Conservation (phyloP, 2,329 filamentous ascomycete genomes). For the Microdochium paspali region DNA sequence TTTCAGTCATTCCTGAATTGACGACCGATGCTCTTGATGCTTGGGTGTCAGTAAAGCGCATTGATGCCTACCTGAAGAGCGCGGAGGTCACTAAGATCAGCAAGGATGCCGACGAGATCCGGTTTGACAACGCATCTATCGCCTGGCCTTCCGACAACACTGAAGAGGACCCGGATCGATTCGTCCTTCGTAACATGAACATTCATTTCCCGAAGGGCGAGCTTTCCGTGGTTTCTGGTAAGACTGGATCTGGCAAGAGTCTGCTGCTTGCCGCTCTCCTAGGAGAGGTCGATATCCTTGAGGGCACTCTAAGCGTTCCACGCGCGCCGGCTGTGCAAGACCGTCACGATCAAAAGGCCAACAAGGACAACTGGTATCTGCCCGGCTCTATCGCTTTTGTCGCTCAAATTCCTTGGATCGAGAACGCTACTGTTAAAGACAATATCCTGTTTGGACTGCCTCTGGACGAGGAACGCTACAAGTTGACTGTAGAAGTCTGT, state of each 20-base stretch:
- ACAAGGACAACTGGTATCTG: conserved; percentile 57
- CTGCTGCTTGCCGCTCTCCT: conserved; percentile 64
- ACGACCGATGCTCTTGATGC: conserved; percentile 63
- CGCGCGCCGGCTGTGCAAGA: conserved; percentile 37
- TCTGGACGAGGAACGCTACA: conserved; percentile 58
- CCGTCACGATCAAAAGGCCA: conserved; percentile 54
- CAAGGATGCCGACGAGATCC: conserved; percentile 46
- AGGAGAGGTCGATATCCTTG: conserved; percentile 63
- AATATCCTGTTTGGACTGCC: conserved; percentile 75
- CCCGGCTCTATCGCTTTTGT: conserved; percentile 64
- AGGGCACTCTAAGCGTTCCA: conserved; percentile 50
- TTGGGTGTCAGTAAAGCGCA: conserved; percentile 61
- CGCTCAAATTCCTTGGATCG: conserved; percentile 76
- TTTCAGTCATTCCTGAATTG: conserved; percentile 64
- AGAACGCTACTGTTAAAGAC: conserved; percentile 68
- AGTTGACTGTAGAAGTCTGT: conserved; percentile 61
- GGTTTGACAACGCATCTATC: conserved; percentile 58
- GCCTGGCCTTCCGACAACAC: conserved; percentile 65
- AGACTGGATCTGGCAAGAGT: conserved; percentile 72
- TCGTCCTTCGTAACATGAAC: conserved; percentile 55
- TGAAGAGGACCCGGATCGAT: conserved; percentile 47
- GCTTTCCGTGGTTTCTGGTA: conserved; percentile 66
- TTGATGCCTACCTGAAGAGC: conserved; percentile 60
- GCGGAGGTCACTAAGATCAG: conserved; percentile 52
- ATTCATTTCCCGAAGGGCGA: conserved; percentile 59